Evolutionary conservation across 257 asterid genomes (phyloP).

Genomic region (Solanum habrochaites): DNA sequence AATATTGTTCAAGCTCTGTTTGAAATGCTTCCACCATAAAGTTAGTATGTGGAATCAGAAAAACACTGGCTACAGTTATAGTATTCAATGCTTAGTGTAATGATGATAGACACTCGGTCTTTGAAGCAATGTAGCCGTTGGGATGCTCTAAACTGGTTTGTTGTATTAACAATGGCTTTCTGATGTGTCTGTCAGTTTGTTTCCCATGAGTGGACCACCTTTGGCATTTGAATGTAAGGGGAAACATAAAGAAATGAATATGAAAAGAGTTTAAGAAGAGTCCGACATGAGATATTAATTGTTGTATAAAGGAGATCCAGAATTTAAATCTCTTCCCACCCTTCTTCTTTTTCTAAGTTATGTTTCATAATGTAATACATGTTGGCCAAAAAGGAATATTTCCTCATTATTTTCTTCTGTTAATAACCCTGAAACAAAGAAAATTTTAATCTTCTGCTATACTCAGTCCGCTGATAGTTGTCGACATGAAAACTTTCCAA

Average conservation of each 20-base stretch:
- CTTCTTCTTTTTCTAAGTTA: not conserved
- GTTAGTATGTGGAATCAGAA: not conserved
- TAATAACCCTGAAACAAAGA: not conserved
- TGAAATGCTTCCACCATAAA: not conserved
- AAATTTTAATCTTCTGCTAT: not conserved
- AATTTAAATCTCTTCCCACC: not conserved
- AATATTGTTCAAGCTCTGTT: not conserved
- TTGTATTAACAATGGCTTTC: not conserved
- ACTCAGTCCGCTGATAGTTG: not conserved
- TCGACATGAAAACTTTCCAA: not conserved
- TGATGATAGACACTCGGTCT: not conserved
- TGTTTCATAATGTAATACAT: not conserved
- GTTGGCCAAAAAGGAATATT: not conserved
- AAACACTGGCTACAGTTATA: not conserved
- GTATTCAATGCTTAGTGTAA: not conserved
- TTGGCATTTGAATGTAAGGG: not conserved
- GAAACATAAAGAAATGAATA: not conserved
- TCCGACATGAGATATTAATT: not conserved
- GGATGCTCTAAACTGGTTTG: not conserved
- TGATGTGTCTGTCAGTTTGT: not conserved
- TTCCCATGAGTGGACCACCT: not conserved
- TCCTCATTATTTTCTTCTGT: not conserved
- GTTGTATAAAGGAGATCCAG: not conserved
- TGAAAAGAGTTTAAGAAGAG: not conserved
- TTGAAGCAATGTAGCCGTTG: not conserved